Evolutionary conservation across 768 basidiomycete species (phyloP).

Genomic region (Kondoa subrosea): DNA sequence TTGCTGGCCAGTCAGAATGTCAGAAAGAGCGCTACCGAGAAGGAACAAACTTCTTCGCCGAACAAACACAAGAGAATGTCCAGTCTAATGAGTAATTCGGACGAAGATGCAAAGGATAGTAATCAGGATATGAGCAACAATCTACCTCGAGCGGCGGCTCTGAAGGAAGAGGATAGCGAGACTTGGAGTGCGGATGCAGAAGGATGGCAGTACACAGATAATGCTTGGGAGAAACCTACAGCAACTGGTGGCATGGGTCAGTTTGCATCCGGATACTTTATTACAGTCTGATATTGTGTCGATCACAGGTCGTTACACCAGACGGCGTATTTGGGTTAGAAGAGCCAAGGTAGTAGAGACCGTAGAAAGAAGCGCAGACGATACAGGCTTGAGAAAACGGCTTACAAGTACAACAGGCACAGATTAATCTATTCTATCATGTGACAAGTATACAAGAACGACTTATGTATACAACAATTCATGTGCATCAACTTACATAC

Average conservation of each 20-base stretch:
- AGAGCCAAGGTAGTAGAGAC: conserved; percentile 27
- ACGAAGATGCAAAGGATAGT: conserved; percentile 12
- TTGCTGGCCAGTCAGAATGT: conserved; percentile 4
- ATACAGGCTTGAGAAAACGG: too few relatives aligned
- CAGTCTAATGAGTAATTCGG: too few relatives aligned
- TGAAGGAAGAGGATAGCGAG: conserved; percentile 7
- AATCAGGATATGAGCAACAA: conserved; percentile 9
- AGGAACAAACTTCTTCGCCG: too few relatives aligned
- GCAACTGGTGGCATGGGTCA: conserved; percentile 35
- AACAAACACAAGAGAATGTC: too few relatives aligned
- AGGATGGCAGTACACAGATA: conserved; percentile 38
- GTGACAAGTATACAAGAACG: background rate
- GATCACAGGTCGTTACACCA: conserved; percentile 32
- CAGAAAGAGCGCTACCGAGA: background rate
- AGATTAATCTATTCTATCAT: background rate
- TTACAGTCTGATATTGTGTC: too few relatives aligned
- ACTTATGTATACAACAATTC: background rate
- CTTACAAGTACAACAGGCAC: background rate
- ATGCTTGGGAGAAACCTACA: conserved; percentile 37
- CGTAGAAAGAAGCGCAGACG: conserved; percentile 16
- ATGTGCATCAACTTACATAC: background rate
- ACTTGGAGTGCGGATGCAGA: conserved; percentile 31
- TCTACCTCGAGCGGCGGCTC: conserved; percentile 11
- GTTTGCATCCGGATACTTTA: too few relatives aligned
- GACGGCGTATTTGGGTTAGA: conserved; percentile 25